Conservation (phyloP, 331 rosid species). For the Quercus phellos region DNA sequence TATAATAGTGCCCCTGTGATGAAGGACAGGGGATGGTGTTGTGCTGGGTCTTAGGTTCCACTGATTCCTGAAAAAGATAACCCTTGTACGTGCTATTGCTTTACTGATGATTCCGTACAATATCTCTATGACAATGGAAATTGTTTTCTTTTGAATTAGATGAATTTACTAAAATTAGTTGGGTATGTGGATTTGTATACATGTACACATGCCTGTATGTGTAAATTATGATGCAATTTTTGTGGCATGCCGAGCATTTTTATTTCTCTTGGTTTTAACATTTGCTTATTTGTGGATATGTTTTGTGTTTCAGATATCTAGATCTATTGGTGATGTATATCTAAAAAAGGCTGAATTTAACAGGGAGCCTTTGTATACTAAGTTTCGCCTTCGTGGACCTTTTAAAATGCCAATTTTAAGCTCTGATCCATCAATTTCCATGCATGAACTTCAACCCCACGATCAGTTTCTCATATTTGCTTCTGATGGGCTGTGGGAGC, state of each 20-base stretch:
- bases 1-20: not conserved
- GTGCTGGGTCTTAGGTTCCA: slow-evolving; percentile 4
- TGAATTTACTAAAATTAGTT: not conserved
- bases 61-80: not conserved
- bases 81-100: not conserved
- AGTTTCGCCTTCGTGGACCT: slow-evolving; percentile 81
- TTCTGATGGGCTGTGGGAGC: slow-evolving; percentile 97
- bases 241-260: not conserved
- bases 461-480: slow-evolving; percentile 89
- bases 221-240: not conserved
- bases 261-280: not conserved
- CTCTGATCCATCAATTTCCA: slow-evolving; percentile 75
- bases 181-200: not conserved
- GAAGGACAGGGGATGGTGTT: not conserved
- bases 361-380: slow-evolving; percentile 73
- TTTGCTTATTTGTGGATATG: not conserved
- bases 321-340: slow-evolving; percentile 84
- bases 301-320: slow-evolving; percentile 56
- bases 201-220: not conserved
- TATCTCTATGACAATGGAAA: not conserved
- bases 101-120: not conserved
- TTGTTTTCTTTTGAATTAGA: slow-evolving; percentile 13
- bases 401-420: slow-evolving; percentile 83
- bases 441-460: slow-evolving; percentile 59
- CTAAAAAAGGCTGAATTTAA: slow-evolving; percentile 87